These are phyloP conservation scores for Alternaria incomplexa DNA, from an alignment of 2,329 filamentous ascomycete species.

Conservation along the genomic window DNA sequence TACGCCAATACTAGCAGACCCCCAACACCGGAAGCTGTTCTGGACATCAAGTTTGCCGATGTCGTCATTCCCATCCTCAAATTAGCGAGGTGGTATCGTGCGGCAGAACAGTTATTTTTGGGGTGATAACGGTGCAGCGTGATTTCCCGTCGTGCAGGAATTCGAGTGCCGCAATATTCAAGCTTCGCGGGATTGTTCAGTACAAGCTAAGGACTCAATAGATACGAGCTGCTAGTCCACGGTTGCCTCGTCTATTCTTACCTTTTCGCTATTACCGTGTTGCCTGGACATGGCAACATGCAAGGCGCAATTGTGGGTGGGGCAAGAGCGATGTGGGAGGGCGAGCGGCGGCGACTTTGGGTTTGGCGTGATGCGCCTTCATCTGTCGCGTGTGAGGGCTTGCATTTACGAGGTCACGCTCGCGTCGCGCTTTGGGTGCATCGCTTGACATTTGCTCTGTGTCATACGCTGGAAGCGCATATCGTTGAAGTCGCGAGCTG, in stretches of 20 bases:
- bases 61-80: background rate
- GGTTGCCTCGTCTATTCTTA: background rate
- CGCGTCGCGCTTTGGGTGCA: background rate
- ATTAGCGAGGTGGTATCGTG: background rate
- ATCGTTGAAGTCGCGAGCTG: background rate
- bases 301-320: background rate
- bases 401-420: slow-evolving; percentile 1
- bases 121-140: background rate
- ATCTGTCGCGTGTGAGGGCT: background rate
- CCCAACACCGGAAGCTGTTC: background rate
- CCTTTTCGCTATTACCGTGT: background rate
- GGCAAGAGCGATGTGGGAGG: background rate
- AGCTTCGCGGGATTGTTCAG: background rate
- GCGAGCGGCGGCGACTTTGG: background rate
- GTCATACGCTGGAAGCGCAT: background rate
- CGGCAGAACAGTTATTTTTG: background rate
- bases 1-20: background rate
- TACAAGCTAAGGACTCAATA: background rate
- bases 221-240: background rate
- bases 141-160: background rate
- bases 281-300: background rate
- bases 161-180: background rate
- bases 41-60: background rate
- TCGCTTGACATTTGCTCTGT: background rate
- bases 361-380: background rate